Conservation (phyloP, 768 basidiomycete genomes). For the Phaeotremella skinneri region DNA sequence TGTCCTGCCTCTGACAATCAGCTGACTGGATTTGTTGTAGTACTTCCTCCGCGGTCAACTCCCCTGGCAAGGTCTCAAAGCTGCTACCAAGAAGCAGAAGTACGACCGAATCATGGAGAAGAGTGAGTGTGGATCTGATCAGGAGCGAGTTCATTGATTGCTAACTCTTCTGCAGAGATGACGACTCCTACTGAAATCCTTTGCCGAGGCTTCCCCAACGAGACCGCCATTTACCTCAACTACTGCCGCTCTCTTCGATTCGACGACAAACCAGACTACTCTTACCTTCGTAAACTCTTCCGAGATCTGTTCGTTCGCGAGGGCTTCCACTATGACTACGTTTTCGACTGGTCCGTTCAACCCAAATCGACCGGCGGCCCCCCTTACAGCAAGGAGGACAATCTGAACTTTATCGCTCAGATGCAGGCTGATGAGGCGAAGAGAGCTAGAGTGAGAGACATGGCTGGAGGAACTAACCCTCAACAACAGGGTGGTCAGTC, state of each 20-base stretch:
- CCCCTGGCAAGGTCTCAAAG: slow-evolving; percentile 99
- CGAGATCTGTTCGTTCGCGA: slow-evolving; percentile 92
- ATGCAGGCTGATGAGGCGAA: slow-evolving; percentile 18
- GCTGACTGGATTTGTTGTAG: slow-evolving; percentile 19
- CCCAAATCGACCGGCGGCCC: slow-evolving; percentile 21
- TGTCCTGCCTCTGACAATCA: too few species aligned
- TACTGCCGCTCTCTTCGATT: slow-evolving; percentile 98
- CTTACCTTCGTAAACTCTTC: slow-evolving; percentile 98
- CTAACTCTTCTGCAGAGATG: slow-evolving; percentile 63
- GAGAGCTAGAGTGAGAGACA: too few species aligned
- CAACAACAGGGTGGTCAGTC: slow-evolving; percentile 4
- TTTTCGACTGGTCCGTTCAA: slow-evolving; percentile 81
- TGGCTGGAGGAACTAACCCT: slow-evolving; percentile 14
- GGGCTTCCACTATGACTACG: slow-evolving; percentile 98
- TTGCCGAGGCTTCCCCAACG: slow-evolving; percentile 99
- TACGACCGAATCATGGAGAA: slow-evolving; percentile 99
- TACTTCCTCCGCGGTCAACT: slow-evolving; percentile 98
- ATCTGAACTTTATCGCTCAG: slow-evolving; percentile 3
- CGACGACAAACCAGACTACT: slow-evolving; percentile 99
- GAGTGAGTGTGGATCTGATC: slow-evolving; percentile 54
- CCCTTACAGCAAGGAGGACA: slow-evolving; percentile 16
- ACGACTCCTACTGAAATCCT: slow-evolving; percentile 80
- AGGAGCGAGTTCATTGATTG: background rate
- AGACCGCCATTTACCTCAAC: slow-evolving; percentile 98
- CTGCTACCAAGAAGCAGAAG: slow-evolving; percentile 99